Percentiles rank a stretch among this genome's conserved stretches.
phyloP scores from a whole-genome alignment of 176 grass and related monocot genomes.

The Thinopyrum elongatum region DNA sequence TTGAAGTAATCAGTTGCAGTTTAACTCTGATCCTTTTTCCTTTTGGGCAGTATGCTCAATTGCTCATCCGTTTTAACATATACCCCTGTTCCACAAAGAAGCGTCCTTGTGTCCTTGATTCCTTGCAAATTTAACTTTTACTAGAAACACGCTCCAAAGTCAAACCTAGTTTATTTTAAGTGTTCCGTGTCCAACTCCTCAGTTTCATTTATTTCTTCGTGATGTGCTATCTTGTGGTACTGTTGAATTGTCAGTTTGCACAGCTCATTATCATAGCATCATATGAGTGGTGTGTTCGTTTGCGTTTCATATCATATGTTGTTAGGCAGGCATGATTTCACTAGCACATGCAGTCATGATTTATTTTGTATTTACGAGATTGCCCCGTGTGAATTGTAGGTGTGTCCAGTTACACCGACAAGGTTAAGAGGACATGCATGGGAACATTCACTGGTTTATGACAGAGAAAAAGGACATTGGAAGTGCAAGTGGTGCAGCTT shows the following conservation, averaged over 20 bases:
- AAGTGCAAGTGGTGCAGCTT: slow-evolving; percentile 45
- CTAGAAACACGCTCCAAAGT: neutral
- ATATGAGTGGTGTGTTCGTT: neutral
- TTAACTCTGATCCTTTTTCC: neutral
- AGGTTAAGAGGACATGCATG: slow-evolving; percentile 31
- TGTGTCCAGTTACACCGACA: neutral
- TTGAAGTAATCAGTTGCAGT: neutral
- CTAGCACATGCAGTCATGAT: neutral
- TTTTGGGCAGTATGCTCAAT: neutral
- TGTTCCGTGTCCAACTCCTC: slow-evolving; percentile 15
- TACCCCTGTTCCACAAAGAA: neutral
- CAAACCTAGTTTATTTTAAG: neutral
- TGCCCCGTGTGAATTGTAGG: slow-evolving; percentile 25
- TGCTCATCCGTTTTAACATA: neutral
- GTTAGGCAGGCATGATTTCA: slow-evolving; percentile 5
- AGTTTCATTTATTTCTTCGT: neutral
- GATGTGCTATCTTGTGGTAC: neutral
- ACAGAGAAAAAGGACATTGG: slow-evolving; percentile 41
- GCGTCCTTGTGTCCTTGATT: neutral
- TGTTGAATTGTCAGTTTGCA: neutral
- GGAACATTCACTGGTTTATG: slow-evolving; percentile 46
- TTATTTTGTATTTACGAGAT: slow-evolving; percentile 16
- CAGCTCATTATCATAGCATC: neutral
- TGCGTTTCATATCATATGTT: neutral
- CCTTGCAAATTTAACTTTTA: slow-evolving; percentile 5